These are phyloP conservation scores for Fonsecaea pugnacius DNA, from an alignment of 2,329 filamentous ascomycete species.

Conservation along the genomic window DNA sequence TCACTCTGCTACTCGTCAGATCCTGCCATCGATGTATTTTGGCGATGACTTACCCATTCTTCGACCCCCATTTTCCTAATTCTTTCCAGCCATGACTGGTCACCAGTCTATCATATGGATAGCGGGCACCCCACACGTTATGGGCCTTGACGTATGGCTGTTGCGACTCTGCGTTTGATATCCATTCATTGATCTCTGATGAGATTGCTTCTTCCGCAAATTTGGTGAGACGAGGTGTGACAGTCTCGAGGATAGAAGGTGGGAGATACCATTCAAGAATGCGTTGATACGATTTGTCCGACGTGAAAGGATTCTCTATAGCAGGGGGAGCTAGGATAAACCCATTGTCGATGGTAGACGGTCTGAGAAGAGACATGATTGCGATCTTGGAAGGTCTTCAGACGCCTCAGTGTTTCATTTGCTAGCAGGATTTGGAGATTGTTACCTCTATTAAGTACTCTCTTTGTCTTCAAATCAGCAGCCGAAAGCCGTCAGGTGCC, in stretches of 20 bases:
- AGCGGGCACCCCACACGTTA: constrained; percentile 40
- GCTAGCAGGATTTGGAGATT: not conserved
- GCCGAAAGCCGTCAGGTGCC: not conserved
- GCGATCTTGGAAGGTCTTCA: not conserved
- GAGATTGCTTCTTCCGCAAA: constrained; percentile 44
- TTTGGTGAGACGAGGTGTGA: constrained; percentile 43
- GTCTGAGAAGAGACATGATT: constrained; percentile 8
- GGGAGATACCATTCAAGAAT: constrained; percentile 42
- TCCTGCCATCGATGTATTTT: not conserved
- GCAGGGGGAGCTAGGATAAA: constrained; percentile 33
- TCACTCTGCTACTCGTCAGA: constrained; percentile 28
- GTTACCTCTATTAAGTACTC: not conserved
- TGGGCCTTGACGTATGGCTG: constrained; percentile 37
- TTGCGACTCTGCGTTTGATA: constrained; percentile 38
- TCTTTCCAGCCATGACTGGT: constrained; percentile 41
- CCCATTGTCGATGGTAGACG: constrained; percentile 34
- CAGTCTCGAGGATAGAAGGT: constrained; percentile 59
- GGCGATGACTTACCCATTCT: constrained; percentile 36
- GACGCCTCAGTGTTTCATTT: not conserved
- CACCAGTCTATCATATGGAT: constrained; percentile 35
- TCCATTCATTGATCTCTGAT: constrained; percentile 36
- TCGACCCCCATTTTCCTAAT: constrained; percentile 43
- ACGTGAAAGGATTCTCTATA: constrained; percentile 36
- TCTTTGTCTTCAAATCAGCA: no score
- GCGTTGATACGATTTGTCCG: constrained; percentile 34